Conservation (phyloP, 139 green algal species). For the Chlamydomonas sp. region DNA sequence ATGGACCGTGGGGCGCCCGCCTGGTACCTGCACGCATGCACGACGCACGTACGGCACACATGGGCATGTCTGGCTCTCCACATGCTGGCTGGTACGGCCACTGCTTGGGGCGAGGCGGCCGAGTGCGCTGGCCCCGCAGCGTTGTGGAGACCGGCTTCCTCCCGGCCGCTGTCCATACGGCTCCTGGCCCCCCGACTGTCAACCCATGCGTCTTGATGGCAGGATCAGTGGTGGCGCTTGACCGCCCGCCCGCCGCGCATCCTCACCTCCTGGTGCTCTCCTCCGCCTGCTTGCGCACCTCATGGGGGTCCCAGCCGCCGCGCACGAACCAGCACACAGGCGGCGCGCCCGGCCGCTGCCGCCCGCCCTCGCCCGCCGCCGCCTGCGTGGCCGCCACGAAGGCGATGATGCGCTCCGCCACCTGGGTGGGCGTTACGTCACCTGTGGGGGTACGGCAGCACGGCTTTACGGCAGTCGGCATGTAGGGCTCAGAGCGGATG, state of each 20-base stretch:
- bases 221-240: too few species aligned
- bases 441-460: slow-evolving; percentile 16
- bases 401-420: slow-evolving; percentile 59
- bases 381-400: slow-evolving; percentile 28
- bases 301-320: neutral
- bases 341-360: slow-evolving; percentile 37
- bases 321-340: neutral
- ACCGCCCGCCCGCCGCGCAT: neutral
- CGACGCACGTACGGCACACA: neutral
- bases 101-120: neutral
- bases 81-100: neutral
- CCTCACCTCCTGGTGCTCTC: neutral
- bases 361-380: slow-evolving; percentile 8
- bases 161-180: neutral
- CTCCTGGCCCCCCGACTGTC: too few species aligned
- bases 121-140: too few species aligned
- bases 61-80: neutral
- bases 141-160: neutral
- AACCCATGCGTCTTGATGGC: too few species aligned
- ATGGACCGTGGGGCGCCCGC: slow-evolving; percentile 58
- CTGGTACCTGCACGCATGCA: slow-evolving; percentile 24
- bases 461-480: too few species aligned
- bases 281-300: slow-evolving; percentile 6
- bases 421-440: slow-evolving; percentile 48
- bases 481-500: neutral